These are phyloP conservation scores for Russula vinacea DNA, from an alignment of 768 basidiomycete genomes.

Conservation along the genomic window DNA sequence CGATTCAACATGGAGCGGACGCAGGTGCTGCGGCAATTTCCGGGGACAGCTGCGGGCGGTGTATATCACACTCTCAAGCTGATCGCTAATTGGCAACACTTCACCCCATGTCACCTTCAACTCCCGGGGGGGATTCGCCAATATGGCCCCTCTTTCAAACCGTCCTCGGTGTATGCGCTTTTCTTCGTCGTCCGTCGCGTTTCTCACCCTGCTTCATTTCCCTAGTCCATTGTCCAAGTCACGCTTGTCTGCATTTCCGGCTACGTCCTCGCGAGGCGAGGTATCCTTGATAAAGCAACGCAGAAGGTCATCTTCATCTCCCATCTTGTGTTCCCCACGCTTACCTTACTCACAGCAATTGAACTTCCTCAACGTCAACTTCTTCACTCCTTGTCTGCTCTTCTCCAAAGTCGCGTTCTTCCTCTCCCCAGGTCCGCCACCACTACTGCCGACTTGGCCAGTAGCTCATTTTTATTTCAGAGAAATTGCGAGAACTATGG, in stretches of 20 bases:
- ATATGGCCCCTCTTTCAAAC: conserved; percentile 49
- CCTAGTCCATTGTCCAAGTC: conserved; percentile 83
- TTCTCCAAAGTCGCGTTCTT: conserved; percentile 97
- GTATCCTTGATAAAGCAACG: conserved; percentile 83
- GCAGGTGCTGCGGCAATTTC: neutral
- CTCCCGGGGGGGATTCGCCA: conserved; percentile 32
- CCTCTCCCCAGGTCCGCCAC: conserved; percentile 54
- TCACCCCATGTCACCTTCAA: conserved; percentile 17
- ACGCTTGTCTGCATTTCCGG: conserved; percentile 83
- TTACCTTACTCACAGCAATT: conserved; percentile 50
- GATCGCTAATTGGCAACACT: neutral
- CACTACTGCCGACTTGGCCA: neutral
- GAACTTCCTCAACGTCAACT: conserved; percentile 78
- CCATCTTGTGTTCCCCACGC: neutral
- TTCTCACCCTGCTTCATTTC: neutral
- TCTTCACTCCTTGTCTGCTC: conserved; percentile 84
- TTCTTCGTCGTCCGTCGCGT: neutral
- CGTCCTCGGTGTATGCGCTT: conserved; percentile 51
- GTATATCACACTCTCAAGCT: neutral
- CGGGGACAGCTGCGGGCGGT: neutral
- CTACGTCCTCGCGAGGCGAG: conserved; percentile 71
- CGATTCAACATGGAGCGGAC: too few species aligned
- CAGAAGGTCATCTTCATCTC: conserved; percentile 61
- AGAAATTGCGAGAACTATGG: conserved; percentile 79
- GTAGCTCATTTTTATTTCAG: conserved; percentile 36